Percentiles rank a stretch among this genome's conserved stretches.
Evolutionary conservation across 306 rosid species (phyloP).

Genomic region (Bauhinia variegata): DNA sequence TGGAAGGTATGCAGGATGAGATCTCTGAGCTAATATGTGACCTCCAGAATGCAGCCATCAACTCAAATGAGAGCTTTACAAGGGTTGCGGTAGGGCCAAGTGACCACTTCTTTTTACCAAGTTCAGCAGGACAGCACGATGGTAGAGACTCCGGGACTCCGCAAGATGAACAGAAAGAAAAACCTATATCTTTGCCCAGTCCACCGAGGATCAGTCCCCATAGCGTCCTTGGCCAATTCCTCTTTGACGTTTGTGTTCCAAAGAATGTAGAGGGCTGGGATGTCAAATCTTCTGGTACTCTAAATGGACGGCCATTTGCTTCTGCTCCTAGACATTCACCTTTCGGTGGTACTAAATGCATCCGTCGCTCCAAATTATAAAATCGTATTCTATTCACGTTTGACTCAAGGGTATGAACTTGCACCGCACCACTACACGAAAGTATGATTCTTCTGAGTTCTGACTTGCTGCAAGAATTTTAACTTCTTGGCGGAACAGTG

Average conservation of each 20-base stretch:
- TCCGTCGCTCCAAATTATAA: constrained; percentile 66
- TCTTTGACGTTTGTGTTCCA: constrained; percentile 75
- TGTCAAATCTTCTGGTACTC: constrained; percentile 47
- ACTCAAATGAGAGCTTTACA: constrained; percentile 68
- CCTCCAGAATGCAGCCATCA: constrained; percentile 68
- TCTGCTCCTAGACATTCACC: constrained; percentile 57
- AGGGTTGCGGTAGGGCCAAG: constrained; percentile 69
- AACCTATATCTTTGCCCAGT: constrained; percentile 46
- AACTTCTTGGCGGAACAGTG: constrained; percentile 7
- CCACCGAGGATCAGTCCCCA: constrained; percentile 67
- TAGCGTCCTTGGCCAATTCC: constrained; percentile 66
- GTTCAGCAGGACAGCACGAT: constrained; percentile 51
- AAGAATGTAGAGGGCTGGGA: constrained; percentile 80
- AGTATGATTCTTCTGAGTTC: neutral
- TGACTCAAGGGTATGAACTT: neutral
- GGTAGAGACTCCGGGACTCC: constrained; percentile 37
- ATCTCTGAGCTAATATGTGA: constrained; percentile 68
- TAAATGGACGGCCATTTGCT: constrained; percentile 55
- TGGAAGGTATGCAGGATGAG: constrained; percentile 56
- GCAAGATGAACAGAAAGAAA: constrained; percentile 58
- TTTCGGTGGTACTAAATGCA: constrained; percentile 41
- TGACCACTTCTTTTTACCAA: constrained; percentile 70
- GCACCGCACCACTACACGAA: constrained; percentile 9
- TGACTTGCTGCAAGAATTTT: neutral
- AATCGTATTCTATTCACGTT: neutral